Base-by-base conservation (phyloP, 805 yeast genomes). In the Millerozyma acaciae region DNA sequence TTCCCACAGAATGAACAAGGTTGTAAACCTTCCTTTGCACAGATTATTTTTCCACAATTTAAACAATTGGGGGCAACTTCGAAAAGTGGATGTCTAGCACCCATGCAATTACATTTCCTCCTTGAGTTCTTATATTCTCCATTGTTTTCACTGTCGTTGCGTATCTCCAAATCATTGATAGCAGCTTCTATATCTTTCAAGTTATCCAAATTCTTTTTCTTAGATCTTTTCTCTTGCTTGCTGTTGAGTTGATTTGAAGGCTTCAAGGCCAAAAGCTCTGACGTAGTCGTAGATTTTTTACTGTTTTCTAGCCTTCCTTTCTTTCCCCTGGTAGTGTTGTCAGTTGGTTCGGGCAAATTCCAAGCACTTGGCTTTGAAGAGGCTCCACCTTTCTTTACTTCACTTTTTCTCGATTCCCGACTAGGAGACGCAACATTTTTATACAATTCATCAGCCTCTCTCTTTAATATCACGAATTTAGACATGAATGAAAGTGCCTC, bases 21-120 rank as follows among this genome's bases (percentile, higher is more conserved):
- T 39, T 89, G 93, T 16, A 86, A 62, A 0, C 97, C 97, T 51
- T 93, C 97, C 45, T 80, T 80, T 4, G 73, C 70, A 62, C 99
- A 93, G 2, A 93, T 85, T 26, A 93, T 85, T 55, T 88, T 85
- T 8, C 99, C 99, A 55, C 99, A 93, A 39, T 83, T 79, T 25
- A 93, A 60, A 49, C 99, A 93, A 53, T 93, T 93, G 1, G 98
- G 97, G 2, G 94, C 93, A 42, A 83, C 73, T 36, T 85, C 94
- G 42, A 87, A 83, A 19, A 93, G 60, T 3, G 96, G 95, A 51
- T 93, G 98, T 39, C 84, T 66, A 0, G 83, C 75, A 1, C 90
- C 97, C 78, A 81, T 84, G 51, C 97, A 89, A 41, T 81, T 75
- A 53, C 97, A 89, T 4, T 47, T 51, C 13, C 65, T 52, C 39